Evolutionary conservation across 2,329 filamentous ascomycete species (phyloP).

Genomic region (Talaromyces verruculosus): DNA sequence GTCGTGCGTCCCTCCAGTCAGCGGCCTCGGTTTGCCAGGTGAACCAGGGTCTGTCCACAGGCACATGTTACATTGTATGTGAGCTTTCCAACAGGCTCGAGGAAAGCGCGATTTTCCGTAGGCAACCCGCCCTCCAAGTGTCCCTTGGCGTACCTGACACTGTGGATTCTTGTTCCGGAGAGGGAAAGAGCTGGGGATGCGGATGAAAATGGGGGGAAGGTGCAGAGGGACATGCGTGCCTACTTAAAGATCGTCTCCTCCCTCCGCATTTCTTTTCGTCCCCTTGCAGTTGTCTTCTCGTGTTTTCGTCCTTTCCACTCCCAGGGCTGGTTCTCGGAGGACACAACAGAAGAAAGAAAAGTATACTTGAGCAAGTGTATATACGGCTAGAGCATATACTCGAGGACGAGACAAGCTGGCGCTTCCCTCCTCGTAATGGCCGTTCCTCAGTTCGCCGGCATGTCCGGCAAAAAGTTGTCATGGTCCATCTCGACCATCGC

Average conservation of each 20-base stretch:
- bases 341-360: not conserved
- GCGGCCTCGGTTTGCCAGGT: not conserved
- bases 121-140: not conserved
- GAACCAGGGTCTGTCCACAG: not conserved
- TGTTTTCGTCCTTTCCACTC: not conserved
- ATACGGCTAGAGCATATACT: not conserved
- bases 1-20: not conserved
- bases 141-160: not conserved
- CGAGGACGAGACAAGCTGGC: not conserved
- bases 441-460: conserved; percentile 9
- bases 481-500: conserved; percentile 34
- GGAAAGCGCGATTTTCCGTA: not conserved
- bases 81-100: not conserved
- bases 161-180: conserved; percentile 1
- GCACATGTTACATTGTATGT: not conserved
- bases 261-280: conserved; percentile 8
- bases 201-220: not conserved
- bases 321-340: conserved; percentile 14
- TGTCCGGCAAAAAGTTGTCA: conserved; percentile 18
- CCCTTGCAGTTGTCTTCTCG: not conserved
- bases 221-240: not conserved
- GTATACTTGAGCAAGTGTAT: not conserved
- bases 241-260: conserved; percentile 6
- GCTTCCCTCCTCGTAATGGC: not conserved
- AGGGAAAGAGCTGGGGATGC: conserved; percentile 5